Percentiles rank a stretch among this genome's conserved stretches.
Evolutionary conservation across 2,329 filamentous ascomycete genomes (phyloP).

Genomic region (Pseudogymnoascus sp.): DNA sequence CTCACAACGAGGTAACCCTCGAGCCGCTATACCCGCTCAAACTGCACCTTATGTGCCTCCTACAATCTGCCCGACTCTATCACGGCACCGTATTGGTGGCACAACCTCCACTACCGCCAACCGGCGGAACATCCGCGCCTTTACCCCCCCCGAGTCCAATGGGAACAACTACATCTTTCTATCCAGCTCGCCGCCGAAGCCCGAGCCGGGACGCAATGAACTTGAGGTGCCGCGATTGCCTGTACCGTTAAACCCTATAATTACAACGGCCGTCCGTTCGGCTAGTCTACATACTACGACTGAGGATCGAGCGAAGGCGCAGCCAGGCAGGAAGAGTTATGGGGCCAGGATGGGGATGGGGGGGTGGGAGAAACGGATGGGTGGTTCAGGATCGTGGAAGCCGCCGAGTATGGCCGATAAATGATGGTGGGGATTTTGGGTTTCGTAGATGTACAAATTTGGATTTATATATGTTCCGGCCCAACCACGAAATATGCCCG

Average conservation of each 20-base stretch:
- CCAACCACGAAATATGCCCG: background rate
- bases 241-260: background rate
- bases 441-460: background rate
- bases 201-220: slow-evolving; percentile 11
- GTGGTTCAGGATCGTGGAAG: background rate
- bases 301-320: background rate
- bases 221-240: slow-evolving; percentile 7
- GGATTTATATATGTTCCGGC: background rate
- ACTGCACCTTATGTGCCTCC: background rate
- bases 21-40: background rate
- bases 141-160: slow-evolving; percentile 9
- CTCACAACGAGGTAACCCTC: background rate
- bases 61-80: slow-evolving; percentile 1
- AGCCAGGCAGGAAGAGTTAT: background rate
- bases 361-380: slow-evolving; percentile 1
- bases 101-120: slow-evolving; percentile 15
- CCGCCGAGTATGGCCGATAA: slow-evolving; percentile 2
- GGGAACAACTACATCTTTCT: slow-evolving; percentile 26
- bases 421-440: background rate
- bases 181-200: slow-evolving; percentile 25
- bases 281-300: background rate
- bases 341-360: background rate
- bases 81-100: slow-evolving; percentile 6
- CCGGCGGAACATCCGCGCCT: slow-evolving; percentile 11
- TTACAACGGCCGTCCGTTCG: background rate